Base-by-base conservation (phyloP, 2,329 filamentous ascomycete species). In the Verticillium zaregamsianum region DNA sequence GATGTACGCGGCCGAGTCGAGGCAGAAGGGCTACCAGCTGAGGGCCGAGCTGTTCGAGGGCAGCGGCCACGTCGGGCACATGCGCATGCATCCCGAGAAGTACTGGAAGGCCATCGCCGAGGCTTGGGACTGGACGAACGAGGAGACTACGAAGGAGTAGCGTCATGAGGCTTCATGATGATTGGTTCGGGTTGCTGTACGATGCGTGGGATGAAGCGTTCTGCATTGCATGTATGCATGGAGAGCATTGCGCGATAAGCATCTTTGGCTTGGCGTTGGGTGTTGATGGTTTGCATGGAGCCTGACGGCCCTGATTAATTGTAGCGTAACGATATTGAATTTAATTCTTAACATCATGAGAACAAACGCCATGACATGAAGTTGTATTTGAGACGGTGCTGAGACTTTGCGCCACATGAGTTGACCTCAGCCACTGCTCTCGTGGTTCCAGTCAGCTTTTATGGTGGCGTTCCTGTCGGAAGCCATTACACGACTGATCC, bases 11-110 rank as follows among this genome's bases (percentile, higher is more conserved):
- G 78, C 79, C 2, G 71, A 78, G 39, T 80, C 84, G 2, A 74
- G 69, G 62, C 67, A 69, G 14, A 75, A 76, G 59, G 86, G 86
- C 0, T 87, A 82, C 65, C 68, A 70, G 25, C 79, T 82, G 2
- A 74, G 78, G 1, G 73, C 77, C 23, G 81, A 84, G 62, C 67
- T 81, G 33, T 90, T 90, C 64, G 78, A 85, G 58, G 82, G 80
- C 4, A 86, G 82, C 58, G 74, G 79, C 1, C 87, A 90, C 70
- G 86, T 87, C 20, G 85, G 83, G 1, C 86, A 89, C 68, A 82
- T 89, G 75, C 76, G 82, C 20, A 73, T 79, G 70, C 80, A 86
- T 61, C 80, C 82, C 1, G 78, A 78, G 35, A 76, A 81, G 69
- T 90, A 90, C 68, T 90, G 86, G 87, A 68, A 66, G 1, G 71